Percentiles rank a stretch among this genome's conserved stretches.
Conservation (phyloP, 768 basidiomycete genomes). For the Baorangia bicolor region DNA sequence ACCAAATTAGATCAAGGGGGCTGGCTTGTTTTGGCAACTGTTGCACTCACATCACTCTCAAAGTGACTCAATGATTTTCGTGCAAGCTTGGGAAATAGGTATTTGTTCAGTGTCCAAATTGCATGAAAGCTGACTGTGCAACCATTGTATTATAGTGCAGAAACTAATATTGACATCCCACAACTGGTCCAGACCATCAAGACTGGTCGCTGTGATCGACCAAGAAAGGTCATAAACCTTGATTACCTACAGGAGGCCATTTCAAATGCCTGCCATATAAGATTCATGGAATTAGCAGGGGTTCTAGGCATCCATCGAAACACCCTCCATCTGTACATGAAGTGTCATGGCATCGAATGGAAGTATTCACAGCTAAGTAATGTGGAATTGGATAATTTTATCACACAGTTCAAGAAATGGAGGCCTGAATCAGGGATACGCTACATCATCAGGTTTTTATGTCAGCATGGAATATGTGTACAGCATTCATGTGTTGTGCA, state of each 20-base stretch:
- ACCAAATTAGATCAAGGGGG: background rate
- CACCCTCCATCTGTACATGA: conserved; percentile 8
- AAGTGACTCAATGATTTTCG: background rate
- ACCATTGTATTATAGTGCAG: too few species aligned
- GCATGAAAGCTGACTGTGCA: too few species aligned
- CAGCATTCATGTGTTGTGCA: conserved; percentile 24
- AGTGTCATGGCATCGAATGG: conserved; percentile 1
- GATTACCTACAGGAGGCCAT: background rate
- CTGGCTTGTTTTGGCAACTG: background rate
- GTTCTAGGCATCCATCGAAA: conserved; percentile 3
- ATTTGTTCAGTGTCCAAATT: too few species aligned
- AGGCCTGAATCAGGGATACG: conserved; percentile 29
- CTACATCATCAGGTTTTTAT: conserved; percentile 33
- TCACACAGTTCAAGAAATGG: conserved; percentile 6
- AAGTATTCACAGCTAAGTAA: conserved; percentile 9
- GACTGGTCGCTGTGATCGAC: background rate
- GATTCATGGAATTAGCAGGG: conserved; percentile 6
- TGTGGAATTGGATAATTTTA: conserved; percentile 5
- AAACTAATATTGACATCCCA: background rate
- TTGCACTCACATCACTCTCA: background rate
- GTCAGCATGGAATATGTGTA: conserved; percentile 23
- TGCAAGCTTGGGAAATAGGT: background rate
- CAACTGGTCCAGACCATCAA: background rate
- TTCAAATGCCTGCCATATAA: conserved; percentile 2
- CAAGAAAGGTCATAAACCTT: background rate